These are phyloP conservation scores for Leccinum rimulosum DNA, from an alignment of 768 basidiomycete genomes.

Conservation along the genomic window DNA sequence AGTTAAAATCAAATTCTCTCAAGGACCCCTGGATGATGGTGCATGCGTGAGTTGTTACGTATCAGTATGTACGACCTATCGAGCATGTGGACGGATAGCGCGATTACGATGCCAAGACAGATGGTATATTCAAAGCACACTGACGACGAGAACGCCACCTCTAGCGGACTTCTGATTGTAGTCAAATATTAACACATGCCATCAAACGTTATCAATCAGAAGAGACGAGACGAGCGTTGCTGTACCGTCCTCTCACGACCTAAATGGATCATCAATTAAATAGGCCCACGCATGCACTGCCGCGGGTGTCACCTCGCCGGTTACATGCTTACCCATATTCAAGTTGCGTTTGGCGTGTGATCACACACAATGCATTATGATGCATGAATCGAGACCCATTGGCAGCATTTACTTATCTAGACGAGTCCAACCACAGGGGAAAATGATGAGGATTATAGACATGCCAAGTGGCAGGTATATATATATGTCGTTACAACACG, in stretches of 20 bases:
- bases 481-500: neutral
- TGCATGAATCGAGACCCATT: neutral
- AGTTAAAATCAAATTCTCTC: slow-evolving; percentile 13
- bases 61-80: neutral
- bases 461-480: neutral
- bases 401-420: neutral
- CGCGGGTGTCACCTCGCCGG: neutral
- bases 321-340: neutral
- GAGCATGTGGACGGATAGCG: neutral
- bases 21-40: neutral
- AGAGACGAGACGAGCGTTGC: too few species aligned
- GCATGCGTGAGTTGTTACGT: neutral
- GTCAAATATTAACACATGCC: neutral
- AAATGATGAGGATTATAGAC: neutral
- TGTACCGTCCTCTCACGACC: too few species aligned
- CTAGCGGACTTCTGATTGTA: neutral
- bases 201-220: too few species aligned
- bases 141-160: neutral
- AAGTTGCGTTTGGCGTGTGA: neutral
- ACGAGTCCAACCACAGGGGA: neutral
- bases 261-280: neutral
- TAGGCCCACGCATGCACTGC: neutral
- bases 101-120: neutral
- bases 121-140: neutral
- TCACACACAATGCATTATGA: neutral